Base-by-base conservation (phyloP, 495 filamentous ascomycete species). In the Penicillium samsonianum region DNA sequence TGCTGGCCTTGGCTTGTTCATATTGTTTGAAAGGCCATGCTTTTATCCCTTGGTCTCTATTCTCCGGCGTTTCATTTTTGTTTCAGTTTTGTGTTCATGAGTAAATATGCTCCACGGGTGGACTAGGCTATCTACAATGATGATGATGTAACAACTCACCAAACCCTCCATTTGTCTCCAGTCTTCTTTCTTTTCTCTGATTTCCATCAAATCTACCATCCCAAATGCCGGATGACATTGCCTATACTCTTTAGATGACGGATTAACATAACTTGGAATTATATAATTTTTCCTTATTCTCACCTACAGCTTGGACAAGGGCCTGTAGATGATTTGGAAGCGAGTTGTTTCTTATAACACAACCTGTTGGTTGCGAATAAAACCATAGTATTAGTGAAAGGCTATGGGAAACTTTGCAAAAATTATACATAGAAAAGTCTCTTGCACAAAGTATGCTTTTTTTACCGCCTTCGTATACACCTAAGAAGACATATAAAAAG, bases 11-110 rank as follows among this genome's bases (percentile, higher is more conserved):
- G 33, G 53, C 58, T 45, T 65, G 60, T 62, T 53, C 53, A 62
- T 66, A 64, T 53, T 58, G 53, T 52, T 58, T 58, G 50, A 53
- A 51, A 50, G 61, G 57, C 47, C 31, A 53, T 51, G 40, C 53
- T 53, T 28, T 47, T 55, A 40, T 33, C 22, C 35, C 33, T 47
- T 28, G 31, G 31, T 64, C 22, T 58, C 50, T 59, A 51, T 60
- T 40, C 58, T 59, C 28, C 23, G 44, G 30, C 52, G 53, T 31
- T n/a, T 50, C 40, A 30, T 51, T 31, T 23, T 26, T 41, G 50
- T 30, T 52, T 52, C 14, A 16, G 10, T 26, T 52, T 43, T 20
- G 35, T 31, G 17, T 30, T 43, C n/a, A 19, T 31, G 49, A 51
- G 59, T 62, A 62, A 59, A 62, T 62, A 65, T 26, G 52, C 41